These are phyloP conservation scores for slime mould (Dictyostelium discoideum) DNA, from an alignment of 78 protist species.

Conservation along the genomic window dicty_2.7 NC_007089.4:1246001-1246500, in stretches of 20 bases:
- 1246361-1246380: constrained; percentile 95
- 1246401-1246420: constrained; percentile 99
- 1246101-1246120: not conserved
- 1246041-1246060: not conserved
- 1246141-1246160: constrained; percentile 84
- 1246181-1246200: constrained; percentile 97
- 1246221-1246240: constrained; percentile 91
- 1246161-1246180: constrained; percentile 88
- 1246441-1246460: constrained; percentile 97
- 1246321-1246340: constrained; percentile 82
- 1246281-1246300: constrained; percentile 90
- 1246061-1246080: not conserved
- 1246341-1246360: constrained; percentile 19
- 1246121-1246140: constrained; percentile 56
- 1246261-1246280: constrained; percentile 90
- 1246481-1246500: constrained; percentile 59
- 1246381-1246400: constrained; percentile 95
- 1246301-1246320: constrained; percentile 97
- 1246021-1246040: constrained; percentile 83
- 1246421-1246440: constrained; percentile 97
- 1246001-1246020: constrained; percentile 98
- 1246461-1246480: constrained; percentile 65
- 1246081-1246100: not conserved
- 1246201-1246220: constrained; percentile 91
- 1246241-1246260: constrained; percentile 77